phyloP scores from a whole-genome alignment of 768 basidiomycete genomes.

The Chlorophyllum brunneum region DNA sequence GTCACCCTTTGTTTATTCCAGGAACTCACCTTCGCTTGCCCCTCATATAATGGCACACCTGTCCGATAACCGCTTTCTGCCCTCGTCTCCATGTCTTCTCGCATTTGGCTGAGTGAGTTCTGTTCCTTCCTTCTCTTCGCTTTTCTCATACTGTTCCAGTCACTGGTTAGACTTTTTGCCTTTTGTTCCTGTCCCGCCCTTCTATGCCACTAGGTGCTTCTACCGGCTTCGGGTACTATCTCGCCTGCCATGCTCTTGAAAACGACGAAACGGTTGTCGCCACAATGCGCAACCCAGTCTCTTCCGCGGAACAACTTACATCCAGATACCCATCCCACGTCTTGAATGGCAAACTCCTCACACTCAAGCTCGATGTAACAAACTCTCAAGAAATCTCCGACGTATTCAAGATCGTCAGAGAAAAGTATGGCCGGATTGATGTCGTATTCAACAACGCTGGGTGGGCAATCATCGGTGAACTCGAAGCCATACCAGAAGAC shows the following conservation, averaged over 20 bases:
- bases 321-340: slow-evolving; percentile 17
- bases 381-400: slow-evolving; percentile 24
- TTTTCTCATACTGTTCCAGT: too few species aligned
- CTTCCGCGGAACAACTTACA: slow-evolving; percentile 29
- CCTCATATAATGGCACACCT: too few species aligned
- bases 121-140: too few species aligned
- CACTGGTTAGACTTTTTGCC: too few species aligned
- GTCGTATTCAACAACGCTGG: slow-evolving; percentile 45
- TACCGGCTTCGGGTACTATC: background rate
- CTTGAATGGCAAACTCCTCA: slow-evolving; percentile 19
- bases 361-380: slow-evolving; percentile 37
- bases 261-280: slow-evolving; percentile 40
- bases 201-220: too few species aligned
- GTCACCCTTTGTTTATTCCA: background rate
- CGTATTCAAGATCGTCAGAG: slow-evolving; percentile 30
- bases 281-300: slow-evolving; percentile 34
- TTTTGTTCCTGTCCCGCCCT: too few species aligned
- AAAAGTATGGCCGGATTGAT: slow-evolving; percentile 38
- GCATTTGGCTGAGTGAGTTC: too few species aligned
- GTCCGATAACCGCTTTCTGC: too few species aligned
- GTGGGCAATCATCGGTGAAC: slow-evolving; percentile 26
- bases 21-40: background rate
- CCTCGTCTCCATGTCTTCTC: too few species aligned
- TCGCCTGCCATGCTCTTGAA: slow-evolving; percentile 21
- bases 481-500: slow-evolving; percentile 32